Conservation (phyloP, 495 filamentous ascomycete species). For the Penicillium parvum region DNA sequence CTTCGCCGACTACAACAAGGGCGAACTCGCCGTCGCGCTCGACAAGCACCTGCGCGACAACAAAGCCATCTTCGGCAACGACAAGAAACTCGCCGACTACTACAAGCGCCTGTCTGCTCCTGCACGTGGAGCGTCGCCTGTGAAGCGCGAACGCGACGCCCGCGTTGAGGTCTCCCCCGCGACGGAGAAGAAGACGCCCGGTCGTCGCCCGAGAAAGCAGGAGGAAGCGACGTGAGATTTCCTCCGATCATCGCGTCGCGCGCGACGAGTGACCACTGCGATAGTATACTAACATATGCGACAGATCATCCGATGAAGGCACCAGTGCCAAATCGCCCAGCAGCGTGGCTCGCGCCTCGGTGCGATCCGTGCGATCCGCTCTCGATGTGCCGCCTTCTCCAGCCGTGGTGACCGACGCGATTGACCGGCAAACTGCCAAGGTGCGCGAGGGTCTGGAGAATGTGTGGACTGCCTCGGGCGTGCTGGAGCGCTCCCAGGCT, state of each 20-base stretch:
- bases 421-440: slow-evolving; percentile 67
- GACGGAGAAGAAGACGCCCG: slow-evolving; percentile 28
- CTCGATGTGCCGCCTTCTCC: slow-evolving; percentile 70
- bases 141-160: slow-evolving; percentile 74
- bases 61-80: slow-evolving; percentile 51
- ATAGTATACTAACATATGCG: slow-evolving; percentile 1
- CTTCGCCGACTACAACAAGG: slow-evolving; percentile 67
- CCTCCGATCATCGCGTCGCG: background rate
- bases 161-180: slow-evolving; percentile 25
- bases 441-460: slow-evolving; percentile 50
- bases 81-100: slow-evolving; percentile 67
- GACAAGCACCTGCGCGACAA: slow-evolving; percentile 71
- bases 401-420: slow-evolving; percentile 71
- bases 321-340: background rate
- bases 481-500: slow-evolving; percentile 44
- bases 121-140: slow-evolving; percentile 56
- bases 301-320: slow-evolving; percentile 17
- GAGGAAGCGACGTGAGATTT: slow-evolving; percentile 42
- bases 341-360: slow-evolving; percentile 4
- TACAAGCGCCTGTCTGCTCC: slow-evolving; percentile 60
- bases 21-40: slow-evolving; percentile 73
- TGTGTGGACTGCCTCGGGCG: slow-evolving; percentile 39
- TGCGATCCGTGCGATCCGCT: slow-evolving; percentile 50
- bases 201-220: slow-evolving; percentile 36
- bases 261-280: background rate